Evolutionary conservation across 768 basidiomycete genomes (phyloP).

Genomic region (Macrolepiota dolichaula): DNA sequence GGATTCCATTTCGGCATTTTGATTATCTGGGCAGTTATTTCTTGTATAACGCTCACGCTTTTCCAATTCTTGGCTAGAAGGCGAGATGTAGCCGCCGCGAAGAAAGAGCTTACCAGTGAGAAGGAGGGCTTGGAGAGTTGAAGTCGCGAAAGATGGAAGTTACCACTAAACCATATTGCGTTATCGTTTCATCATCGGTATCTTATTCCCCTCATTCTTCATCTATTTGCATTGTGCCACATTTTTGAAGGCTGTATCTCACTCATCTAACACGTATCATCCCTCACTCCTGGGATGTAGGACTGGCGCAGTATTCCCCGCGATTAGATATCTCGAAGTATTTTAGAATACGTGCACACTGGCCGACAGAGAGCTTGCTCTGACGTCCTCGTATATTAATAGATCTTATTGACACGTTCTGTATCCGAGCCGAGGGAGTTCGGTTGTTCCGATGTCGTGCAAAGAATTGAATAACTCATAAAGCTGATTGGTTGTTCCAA

Average conservation of each 20-base stretch:
- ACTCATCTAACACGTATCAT: not conserved
- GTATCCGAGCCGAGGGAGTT: too few relatives aligned
- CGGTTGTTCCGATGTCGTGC: too few relatives aligned
- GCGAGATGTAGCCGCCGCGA: conserved; percentile 12
- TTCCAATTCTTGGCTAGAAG: conserved; percentile 42
- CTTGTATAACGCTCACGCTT: conserved; percentile 48
- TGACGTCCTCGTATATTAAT: too few relatives aligned
- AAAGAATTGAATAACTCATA: too few relatives aligned
- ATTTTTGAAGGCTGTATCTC: not conserved
- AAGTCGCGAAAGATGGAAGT: not conserved
- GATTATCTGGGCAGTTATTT: conserved; percentile 51
- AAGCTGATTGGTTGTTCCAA: too few relatives aligned
- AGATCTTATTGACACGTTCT: too few relatives aligned
- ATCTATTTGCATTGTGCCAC: not conserved
- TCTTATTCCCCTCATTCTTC: not conserved
- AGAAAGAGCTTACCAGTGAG: not conserved
- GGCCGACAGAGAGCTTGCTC: too few relatives aligned
- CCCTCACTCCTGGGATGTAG: not conserved
- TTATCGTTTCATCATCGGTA: not conserved
- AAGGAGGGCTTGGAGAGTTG: not conserved
- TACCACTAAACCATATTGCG: not conserved
- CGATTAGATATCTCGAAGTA: too few relatives aligned
- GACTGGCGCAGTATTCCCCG: not conserved
- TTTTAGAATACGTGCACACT: too few relatives aligned
- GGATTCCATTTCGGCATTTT: conserved; percentile 62